Conservation (phyloP, 257 asterid species). For the Salvia miltiorrhiza region DNA sequence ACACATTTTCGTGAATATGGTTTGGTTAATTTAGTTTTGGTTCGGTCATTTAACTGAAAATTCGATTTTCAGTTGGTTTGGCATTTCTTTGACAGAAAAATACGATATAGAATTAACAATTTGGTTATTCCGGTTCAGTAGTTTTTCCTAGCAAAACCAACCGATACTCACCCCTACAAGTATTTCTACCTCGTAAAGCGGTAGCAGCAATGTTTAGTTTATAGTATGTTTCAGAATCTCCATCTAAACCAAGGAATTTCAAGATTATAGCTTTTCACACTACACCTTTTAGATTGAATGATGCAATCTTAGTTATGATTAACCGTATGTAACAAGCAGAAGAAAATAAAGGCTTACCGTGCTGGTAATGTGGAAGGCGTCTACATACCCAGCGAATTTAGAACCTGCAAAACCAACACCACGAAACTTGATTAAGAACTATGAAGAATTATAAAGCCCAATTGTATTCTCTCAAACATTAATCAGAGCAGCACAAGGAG, state of each 20-base stretch:
- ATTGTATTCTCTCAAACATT: not conserved
- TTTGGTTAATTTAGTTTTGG: too few relatives aligned
- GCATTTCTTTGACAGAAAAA: too few relatives aligned
- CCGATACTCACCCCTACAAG: too few relatives aligned
- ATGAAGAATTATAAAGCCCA: not conserved
- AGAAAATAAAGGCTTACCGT: slow-evolving; percentile 50
- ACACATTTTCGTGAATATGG: too few relatives aligned
- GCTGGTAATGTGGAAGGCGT: slow-evolving; percentile 81
- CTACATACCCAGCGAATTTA: slow-evolving; percentile 88
- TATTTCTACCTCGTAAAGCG: too few relatives aligned
- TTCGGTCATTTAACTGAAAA: too few relatives aligned
- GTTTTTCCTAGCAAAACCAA: too few relatives aligned
- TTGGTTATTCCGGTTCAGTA: too few relatives aligned
- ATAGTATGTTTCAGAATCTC: not conserved
- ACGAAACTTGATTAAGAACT: slow-evolving; percentile 6
- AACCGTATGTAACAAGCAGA: not conserved
- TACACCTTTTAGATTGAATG: not conserved
- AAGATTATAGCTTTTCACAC: not conserved
- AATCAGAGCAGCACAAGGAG: not conserved
- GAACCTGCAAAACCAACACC: slow-evolving; percentile 56
- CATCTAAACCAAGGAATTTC: not conserved
- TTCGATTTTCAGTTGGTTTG: too few relatives aligned
- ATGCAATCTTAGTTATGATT: not conserved
- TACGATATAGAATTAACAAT: too few relatives aligned
- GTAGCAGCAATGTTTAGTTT: not conserved